Evolutionary conservation across 2,329 filamentous ascomycete genomes (phyloP).

Genomic region (Torrubiella hemipterigena): DNA sequence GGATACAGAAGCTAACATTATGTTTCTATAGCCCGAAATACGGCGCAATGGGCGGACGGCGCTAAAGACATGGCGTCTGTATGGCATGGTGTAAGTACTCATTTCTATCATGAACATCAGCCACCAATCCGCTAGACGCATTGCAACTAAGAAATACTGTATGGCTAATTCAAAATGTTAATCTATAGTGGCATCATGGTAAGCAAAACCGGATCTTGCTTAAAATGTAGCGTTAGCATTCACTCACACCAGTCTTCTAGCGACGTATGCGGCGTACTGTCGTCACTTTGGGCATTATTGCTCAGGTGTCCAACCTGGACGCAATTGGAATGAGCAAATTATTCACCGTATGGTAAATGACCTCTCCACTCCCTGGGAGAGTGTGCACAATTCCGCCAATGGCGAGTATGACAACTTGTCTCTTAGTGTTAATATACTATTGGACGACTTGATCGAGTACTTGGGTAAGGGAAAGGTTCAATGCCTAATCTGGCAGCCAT

Average conservation of each 20-base stretch:
- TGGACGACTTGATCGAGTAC: too few species aligned
- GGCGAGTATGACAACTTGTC: too few species aligned
- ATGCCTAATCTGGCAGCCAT: too few species aligned
- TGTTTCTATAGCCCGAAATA: not conserved
- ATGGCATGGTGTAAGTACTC: constrained; percentile 23
- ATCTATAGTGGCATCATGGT: constrained; percentile 16
- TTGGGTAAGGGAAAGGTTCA: too few species aligned
- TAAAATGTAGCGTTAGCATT: not conserved
- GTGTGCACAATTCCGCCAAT: too few species aligned
- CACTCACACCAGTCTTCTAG: constrained; percentile 11
- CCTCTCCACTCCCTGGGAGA: constrained; percentile 18
- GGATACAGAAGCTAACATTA: not conserved
- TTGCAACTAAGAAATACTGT: not conserved
- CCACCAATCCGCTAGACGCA: too few species aligned
- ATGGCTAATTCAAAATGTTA: not conserved
- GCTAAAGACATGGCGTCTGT: constrained; percentile 15
- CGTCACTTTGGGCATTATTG: constrained; percentile 23
- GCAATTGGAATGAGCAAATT: constrained; percentile 34
- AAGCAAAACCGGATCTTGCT: too few species aligned
- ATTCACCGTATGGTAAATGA: constrained; percentile 22
- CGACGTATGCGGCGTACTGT: constrained; percentile 28
- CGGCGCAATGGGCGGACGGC: constrained; percentile 13
- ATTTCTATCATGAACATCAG: not conserved
- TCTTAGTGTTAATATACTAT: too few species aligned
- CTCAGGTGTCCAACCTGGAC: constrained; percentile 13